Evolutionary conservation across 805 yeast species (phyloP), one percentile per base, ranked within the genome.

Genomic region (Metschnikowia arizonensis): DNA sequence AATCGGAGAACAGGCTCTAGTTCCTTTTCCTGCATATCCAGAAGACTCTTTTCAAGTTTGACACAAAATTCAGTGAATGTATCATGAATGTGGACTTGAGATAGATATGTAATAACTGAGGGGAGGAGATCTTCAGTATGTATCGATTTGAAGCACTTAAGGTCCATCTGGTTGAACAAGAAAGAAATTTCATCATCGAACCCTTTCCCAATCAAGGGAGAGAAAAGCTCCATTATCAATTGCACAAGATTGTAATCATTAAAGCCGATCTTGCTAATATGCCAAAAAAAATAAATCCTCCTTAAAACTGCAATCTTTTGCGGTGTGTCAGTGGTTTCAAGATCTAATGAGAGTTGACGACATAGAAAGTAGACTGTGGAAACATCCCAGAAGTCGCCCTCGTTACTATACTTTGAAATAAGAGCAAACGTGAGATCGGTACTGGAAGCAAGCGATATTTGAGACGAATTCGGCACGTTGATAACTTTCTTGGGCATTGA

Each of bases 341-440:
- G 18, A 4, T 40, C 45, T 11, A 46, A 33, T 4, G 50, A 53
- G 14, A 50, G 25, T 11, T 66, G 62, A n/a, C 73, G 59, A 1
- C 64, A 33, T 2, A 77, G 40, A 53, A 76, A 76, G 48, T 68
- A 68, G 5, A 67, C 54, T 6, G 51, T 52, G 3, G 60, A 56
- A 1, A 61, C 44, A 1, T 52, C 34, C 81, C 80, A 77, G 26
- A 65, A 63, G 4, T 49, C 46, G 1, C 31, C 41, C 4, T 45
- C 17, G 1, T 45, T 29, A 44, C 49, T 42, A 43, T 57, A 64
- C 44, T 61, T 63, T 10, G 46, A 45, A 10, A 66, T 49, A 19
- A 66, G 38, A 17, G 57, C 55, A 6, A 42, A 42, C 11, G 65
- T 47, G 36, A 66, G 57, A 15, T 63, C 65, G 15, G 53, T 37